Percentiles rank a stretch among this genome's conserved stretches.
Conservation (phyloP, 345 rosid species). For the Salix caprea region DNA sequence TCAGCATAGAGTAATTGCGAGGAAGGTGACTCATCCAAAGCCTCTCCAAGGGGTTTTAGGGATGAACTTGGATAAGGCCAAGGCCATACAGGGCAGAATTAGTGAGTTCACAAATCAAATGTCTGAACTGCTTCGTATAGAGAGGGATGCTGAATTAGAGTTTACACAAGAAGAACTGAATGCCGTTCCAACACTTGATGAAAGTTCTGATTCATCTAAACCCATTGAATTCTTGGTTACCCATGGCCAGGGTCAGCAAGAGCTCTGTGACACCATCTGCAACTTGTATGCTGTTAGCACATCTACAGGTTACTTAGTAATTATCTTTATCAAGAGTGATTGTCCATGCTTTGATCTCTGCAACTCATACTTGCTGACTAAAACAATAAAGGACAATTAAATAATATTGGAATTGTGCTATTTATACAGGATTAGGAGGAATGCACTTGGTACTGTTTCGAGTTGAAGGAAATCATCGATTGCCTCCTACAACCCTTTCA, state of each 20-base stretch:
- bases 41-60: conserved; percentile 74
- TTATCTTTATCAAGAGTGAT: conserved; percentile 14
- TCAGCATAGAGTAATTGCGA: conserved; percentile 80
- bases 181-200: conserved; percentile 81
- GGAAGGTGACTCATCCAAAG: conserved; percentile 62
- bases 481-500: conserved; percentile 89
- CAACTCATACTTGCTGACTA: neutral
- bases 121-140: conserved; percentile 83
- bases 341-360: conserved; percentile 4
- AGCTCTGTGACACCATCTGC: conserved; percentile 95
- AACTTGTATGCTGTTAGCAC: conserved; percentile 81
- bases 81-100: conserved; percentile 69
- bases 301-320: conserved; percentile 55
- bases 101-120: conserved; percentile 59
- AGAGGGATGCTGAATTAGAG: conserved; percentile 91
- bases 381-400: neutral
- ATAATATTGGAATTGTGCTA: conserved; percentile 14
- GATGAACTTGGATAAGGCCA: conserved; percentile 67
- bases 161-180: conserved; percentile 89
- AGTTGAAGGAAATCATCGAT: conserved; percentile 75
- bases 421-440: conserved; percentile 79
- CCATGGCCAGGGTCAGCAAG: conserved; percentile 89
- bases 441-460: conserved; percentile 86
- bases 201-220: conserved; percentile 54
- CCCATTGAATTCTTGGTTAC: conserved; percentile 95